Evolutionary conservation across 192 early-diverging fungal species (phyloP).

Genomic region (Coemansia sp.): DNA sequence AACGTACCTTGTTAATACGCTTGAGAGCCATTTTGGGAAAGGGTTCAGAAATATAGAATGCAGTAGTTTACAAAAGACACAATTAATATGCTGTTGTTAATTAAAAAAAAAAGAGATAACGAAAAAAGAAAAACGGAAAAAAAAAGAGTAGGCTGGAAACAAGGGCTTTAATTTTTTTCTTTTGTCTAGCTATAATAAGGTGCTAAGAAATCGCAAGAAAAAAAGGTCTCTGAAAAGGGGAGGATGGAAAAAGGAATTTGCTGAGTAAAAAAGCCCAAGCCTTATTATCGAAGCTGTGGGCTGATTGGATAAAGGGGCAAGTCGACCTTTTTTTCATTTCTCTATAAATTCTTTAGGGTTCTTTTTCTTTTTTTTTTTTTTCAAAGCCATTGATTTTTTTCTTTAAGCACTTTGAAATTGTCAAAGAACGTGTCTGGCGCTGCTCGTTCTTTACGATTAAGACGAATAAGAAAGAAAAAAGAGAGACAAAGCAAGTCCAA

Average conservation of each 20-base stretch:
- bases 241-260: background rate
- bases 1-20: conserved; percentile 95
- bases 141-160: background rate
- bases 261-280: background rate
- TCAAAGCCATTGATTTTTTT: background rate
- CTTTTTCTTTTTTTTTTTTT: background rate
- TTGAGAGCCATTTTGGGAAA: conserved; percentile 84
- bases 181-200: too few species aligned
- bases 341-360: background rate
- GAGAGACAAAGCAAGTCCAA: conserved; percentile 5
- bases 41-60: conserved; percentile 3
- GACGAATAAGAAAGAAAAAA: conserved; percentile 7
- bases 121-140: conserved; percentile 4
- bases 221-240: background rate
- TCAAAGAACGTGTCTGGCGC: too few species aligned
- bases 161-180: too few species aligned
- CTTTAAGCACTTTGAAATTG: too few species aligned
- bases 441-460: background rate
- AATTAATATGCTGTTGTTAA: too few species aligned
- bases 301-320: background rate
- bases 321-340: background rate
- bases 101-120: conserved; percentile 1
- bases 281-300: background rate
- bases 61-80: conserved; percentile 4
- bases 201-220: background rate